Conservation (phyloP, 129 eudicot species). For the Gnaphalium uliginosum region DNA sequence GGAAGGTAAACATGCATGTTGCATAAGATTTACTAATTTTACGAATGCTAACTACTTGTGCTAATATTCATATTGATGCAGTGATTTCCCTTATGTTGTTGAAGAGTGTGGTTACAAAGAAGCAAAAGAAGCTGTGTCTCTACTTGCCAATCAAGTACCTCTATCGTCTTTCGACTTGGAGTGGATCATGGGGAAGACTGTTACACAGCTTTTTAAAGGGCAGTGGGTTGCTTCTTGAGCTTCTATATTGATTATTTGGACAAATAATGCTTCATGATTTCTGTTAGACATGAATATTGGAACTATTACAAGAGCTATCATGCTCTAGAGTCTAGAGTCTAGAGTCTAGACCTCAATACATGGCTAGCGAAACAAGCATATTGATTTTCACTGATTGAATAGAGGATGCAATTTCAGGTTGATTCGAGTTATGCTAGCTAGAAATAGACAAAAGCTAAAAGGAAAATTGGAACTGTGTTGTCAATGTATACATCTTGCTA, state of each 20-base stretch:
- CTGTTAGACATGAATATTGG: not conserved
- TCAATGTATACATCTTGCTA: not conserved
- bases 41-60: not conserved
- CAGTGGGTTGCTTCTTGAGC: slow-evolving; percentile 39
- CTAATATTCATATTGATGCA: slow-evolving; percentile 30
- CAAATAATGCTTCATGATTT: not conserved
- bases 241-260: not conserved
- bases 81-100: slow-evolving; percentile 87
- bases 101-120: slow-evolving; percentile 78
- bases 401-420: not conserved
- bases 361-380: not conserved
- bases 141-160: slow-evolving; percentile 48
- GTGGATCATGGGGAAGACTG: slow-evolving; percentile 86
- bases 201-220: slow-evolving; percentile 45
- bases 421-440: not conserved
- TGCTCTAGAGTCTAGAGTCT: slow-evolving; percentile 11
- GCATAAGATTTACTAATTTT: not conserved
- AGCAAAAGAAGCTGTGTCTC: slow-evolving; percentile 59
- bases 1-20: slow-evolving; percentile 53
- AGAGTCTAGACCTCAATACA: not conserved
- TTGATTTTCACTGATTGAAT: not conserved
- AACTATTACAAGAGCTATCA: not conserved
- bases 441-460: not conserved
- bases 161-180: slow-evolving; percentile 61
- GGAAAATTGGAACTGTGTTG: not conserved